Conservation (phyloP, 148 eudicot genomes). For the Nepenthes gracilis region DNA sequence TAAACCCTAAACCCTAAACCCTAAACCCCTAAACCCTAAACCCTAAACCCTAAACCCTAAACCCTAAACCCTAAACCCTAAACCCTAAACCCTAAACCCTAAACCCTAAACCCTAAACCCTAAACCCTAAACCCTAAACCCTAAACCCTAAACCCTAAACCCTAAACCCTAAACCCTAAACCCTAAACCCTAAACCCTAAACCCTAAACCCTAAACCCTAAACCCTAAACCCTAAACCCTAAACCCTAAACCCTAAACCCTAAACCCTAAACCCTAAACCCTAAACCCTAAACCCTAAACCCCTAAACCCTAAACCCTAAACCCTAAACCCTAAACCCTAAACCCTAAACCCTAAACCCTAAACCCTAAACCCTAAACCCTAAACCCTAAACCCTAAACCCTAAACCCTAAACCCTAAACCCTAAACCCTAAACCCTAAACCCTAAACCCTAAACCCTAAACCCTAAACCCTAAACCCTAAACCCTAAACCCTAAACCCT, state of each 20-base stretch:
- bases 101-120: slow-evolving; percentile 14
- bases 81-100: slow-evolving; percentile 13
- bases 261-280: slow-evolving; percentile 12
- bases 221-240: slow-evolving; percentile 22
- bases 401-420: slow-evolving; percentile 8
- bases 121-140: slow-evolving; percentile 16
- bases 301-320: slow-evolving; percentile 6
- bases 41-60: slow-evolving; percentile 12
- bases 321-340: slow-evolving; percentile 9
- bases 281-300: slow-evolving; percentile 10
- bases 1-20: slow-evolving; percentile 19
- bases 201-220: slow-evolving; percentile 21
- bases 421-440: slow-evolving; percentile 10
- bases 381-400: slow-evolving; percentile 11
- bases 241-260: slow-evolving; percentile 23
- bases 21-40: slow-evolving; percentile 11
- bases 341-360: slow-evolving; percentile 9
- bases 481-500: slow-evolving; percentile 5
- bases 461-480: slow-evolving; percentile 5
- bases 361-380: slow-evolving; percentile 13
- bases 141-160: slow-evolving; percentile 16
- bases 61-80: slow-evolving; percentile 11
- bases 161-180: slow-evolving; percentile 11
- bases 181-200: slow-evolving; percentile 23
- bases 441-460: slow-evolving; percentile 11